Evolutionary conservation across 164 flowering plant species (phyloP).

Genomic region (Paratinospora sagittata): DNA sequence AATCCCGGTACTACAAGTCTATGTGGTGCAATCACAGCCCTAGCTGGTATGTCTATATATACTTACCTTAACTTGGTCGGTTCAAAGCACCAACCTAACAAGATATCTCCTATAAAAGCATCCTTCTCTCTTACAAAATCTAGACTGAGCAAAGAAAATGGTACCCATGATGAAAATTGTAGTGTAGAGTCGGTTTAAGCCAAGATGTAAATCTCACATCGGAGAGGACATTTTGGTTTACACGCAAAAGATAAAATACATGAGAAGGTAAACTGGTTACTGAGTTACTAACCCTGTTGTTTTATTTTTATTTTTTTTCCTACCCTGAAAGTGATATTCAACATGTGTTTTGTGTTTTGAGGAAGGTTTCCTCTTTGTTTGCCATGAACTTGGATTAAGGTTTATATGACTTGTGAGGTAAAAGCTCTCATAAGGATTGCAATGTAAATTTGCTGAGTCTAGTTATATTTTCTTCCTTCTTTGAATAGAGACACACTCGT

Average conservation of each 20-base stretch:
- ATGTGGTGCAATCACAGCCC: slow-evolving; percentile 75
- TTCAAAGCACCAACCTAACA: slow-evolving; percentile 31
- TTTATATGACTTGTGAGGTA: slow-evolving; percentile 1
- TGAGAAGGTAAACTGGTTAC: slow-evolving; percentile 7
- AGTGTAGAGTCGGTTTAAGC: slow-evolving; percentile 51
- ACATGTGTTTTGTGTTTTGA: slow-evolving; percentile 3
- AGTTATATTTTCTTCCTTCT: too few relatives aligned
- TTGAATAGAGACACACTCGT: background rate
- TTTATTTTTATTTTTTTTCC: slow-evolving; percentile 3
- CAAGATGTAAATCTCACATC: background rate
- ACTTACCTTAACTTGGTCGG: slow-evolving; percentile 63
- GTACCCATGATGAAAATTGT: slow-evolving; percentile 29
- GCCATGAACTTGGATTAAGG: background rate
- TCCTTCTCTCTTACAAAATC: slow-evolving; percentile 44
- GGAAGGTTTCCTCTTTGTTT: slow-evolving; percentile 9
- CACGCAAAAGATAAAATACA: background rate
- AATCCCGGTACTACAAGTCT: slow-evolving; percentile 76
- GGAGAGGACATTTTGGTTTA: background rate
- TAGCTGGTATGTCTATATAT: slow-evolving; percentile 75
- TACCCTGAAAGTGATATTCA: background rate
- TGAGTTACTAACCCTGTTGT: slow-evolving; percentile 10
- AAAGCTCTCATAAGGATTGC: background rate
- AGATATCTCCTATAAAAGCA: slow-evolving; percentile 39
- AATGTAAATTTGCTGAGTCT: slow-evolving; percentile 6
- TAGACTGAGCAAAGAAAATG: slow-evolving; percentile 61